Evolutionary conservation across 345 rosid genomes (phyloP), one percentile per base, ranked within the genome.

Genomic region (Melastoma malabathricum): DNA sequence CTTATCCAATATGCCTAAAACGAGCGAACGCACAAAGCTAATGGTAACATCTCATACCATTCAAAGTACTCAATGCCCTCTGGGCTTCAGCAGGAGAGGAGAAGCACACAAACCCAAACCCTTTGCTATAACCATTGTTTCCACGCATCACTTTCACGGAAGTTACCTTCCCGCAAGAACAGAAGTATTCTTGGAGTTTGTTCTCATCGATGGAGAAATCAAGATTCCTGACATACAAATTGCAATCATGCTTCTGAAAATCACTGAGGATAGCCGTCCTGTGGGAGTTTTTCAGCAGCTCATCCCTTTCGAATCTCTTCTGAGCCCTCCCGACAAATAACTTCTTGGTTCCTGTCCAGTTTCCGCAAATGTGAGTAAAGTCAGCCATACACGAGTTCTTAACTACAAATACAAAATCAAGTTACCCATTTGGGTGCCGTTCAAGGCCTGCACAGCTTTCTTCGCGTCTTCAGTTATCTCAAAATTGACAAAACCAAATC

Each of bases 91-190:
- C 78, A 57, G 68, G 55, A 45, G 60, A 65, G 55, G 85, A 75
- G 75, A 79, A 83, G 58, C 80, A 68, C 45, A 87, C 96, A 64
- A 83, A 86, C 41, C 94, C 96, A 64, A 77, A 84, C 51, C 80
- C 77, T 60, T 71, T 81, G 60, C 87, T 83, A 18, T 3, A 43
- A 15, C 96, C 87, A 49, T 61, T 57, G 31, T 63, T 70, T 53
- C 69, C 20, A 51, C 75, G 60, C 75, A 77, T 79, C 57, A 87
- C 83, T 68, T 58, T 84, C 31, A 70, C 78, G 4, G 83, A 79
- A 51, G 64, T 68, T 67, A 87, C 64, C 27, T 34, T 1, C 50
- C 96, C 94, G 59, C 47, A 75, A 46, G 47, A 29, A 44, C 80
- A 52, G 54, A 87, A 87, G 47, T 68, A 25, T 25, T 76, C 68